Evolutionary conservation across 257 asterid species (phyloP), one percentile per base, ranked within the genome.

Genomic region (Ehretia macrophylla): DNA sequence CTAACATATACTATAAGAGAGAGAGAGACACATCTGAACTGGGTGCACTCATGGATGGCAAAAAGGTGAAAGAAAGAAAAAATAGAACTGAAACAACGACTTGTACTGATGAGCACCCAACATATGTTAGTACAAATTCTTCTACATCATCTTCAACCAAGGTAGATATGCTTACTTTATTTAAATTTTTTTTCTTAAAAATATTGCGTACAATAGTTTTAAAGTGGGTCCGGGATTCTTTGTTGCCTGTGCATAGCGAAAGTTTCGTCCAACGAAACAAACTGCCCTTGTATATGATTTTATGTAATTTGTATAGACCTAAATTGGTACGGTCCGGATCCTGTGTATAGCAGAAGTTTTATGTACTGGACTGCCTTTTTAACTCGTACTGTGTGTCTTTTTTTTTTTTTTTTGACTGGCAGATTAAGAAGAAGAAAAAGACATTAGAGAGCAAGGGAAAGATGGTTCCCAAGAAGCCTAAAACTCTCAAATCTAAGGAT

Each of bases 401-500:
- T 5, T 38, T 38, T 38, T 14, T 2, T 4, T 10, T 42, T 42
- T 14, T 42, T 42, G 72, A 69, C 17, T 59, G 17, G 42, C 58
- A 68, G 72, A 50, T 19, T 37, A 55, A 49, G 65, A 62, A 58
- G 23, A 55, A 59, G 56, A 50, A 49, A 61, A 64, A 63, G 75
- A 68, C 67, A 50, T 5, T 68, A 60, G 76, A 77, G 20, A 70
- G 64, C 72, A 69, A 63, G 69, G 73, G 62, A 68, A 77, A 73
- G 77, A 61, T 65, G 63, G 67, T 37, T 55, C 56, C 75, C 8
- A 66, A 52, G 54, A 82, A 75, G 64, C 61, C 79, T 20, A 77
- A 74, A 60, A 69, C 39, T 22, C 56, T 48, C 60, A 81, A 85
- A 81, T 83, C 90, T 45, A 84, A 80, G 69, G 71, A 71, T 47